Base-by-base conservation (phyloP, 208 protist species). In the Entamoeba histolytica region DNA sequence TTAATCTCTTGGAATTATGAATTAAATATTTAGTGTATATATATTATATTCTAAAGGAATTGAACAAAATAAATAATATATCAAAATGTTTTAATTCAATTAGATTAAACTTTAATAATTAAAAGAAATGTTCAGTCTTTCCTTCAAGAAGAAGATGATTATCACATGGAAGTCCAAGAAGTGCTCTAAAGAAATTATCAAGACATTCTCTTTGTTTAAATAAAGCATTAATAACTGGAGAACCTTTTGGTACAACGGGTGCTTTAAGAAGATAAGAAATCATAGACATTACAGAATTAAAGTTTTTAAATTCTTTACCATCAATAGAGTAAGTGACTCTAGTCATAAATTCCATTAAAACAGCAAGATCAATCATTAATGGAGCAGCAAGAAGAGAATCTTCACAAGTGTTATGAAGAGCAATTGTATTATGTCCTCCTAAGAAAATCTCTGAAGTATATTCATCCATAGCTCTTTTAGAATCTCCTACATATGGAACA, bases 391-490 rank as follows among this genome's bases (percentile, higher is more conserved):
- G 96, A 10, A 99, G 96, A 4, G 98, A 99, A 95, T 99, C 98
- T 96, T 99, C 98, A 95, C 98, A 99, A 51, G 97, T 98, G 96
- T 99, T 99, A 95, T 99, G 98, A 92, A 99, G 93, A 51, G 96
- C 96, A 17, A 98, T 96, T 96, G 97, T 98, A 93, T 98, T 98
- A 94, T 94, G 94, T 49, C 98, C 98, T 91, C 97, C 97, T 97
- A 99, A 97, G 96, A 99, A 99, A 93, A 99, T 99, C 92, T 98
- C 96, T 35, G 97, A 98, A 31, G 95, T 97, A 95, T 99, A 99
- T 96, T 99, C 98, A 95, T 99, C 98, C 95, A 99, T 95, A 31
- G 98, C 98, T 91, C 98, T 96, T 97, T 99, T 99, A 95, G 96
- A 96, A 91, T 95, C 95, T 93, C 97, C 94, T 98, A 98, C 93